phyloP scores from a whole-genome alignment of 495 filamentous ascomycete genomes.

The Aspergillus leporis region DNA sequence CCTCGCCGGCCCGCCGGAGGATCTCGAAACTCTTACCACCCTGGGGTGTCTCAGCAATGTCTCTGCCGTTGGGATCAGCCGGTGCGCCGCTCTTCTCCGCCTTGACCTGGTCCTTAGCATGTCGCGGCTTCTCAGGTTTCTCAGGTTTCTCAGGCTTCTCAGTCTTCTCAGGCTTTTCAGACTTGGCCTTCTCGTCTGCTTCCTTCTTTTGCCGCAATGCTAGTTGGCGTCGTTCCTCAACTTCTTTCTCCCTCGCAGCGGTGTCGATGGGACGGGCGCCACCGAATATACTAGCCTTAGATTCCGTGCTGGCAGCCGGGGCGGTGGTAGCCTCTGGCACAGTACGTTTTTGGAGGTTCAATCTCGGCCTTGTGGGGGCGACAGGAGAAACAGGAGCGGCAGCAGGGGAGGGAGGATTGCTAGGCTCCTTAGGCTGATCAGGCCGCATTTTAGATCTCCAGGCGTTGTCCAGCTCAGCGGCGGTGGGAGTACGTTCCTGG shows the following conservation, averaged over 20 bases:
- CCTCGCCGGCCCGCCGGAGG: slow-evolving; percentile 51
- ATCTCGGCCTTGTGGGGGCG: slow-evolving; percentile 64
- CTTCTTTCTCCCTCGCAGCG: slow-evolving; percentile 78
- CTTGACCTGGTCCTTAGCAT: slow-evolving; percentile 54
- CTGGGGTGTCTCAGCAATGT: slow-evolving; percentile 41
- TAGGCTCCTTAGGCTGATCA: slow-evolving; percentile 66
- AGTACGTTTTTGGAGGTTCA: slow-evolving; percentile 87
- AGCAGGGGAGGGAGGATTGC: slow-evolving; percentile 56
- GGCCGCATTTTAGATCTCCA: slow-evolving; percentile 85
- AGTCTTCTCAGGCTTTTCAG: slow-evolving; percentile 59
- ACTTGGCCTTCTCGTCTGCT: slow-evolving; percentile 79
- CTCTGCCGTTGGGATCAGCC: slow-evolving; percentile 48
- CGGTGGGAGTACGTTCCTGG: slow-evolving; percentile 75
- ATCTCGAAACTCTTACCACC: slow-evolving; percentile 54
- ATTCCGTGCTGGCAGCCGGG: slow-evolving; percentile 51
- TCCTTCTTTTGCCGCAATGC: slow-evolving; percentile 80
- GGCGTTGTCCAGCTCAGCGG: slow-evolving; percentile 82
- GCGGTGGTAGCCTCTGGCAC: slow-evolving; percentile 69
- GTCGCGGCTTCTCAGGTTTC: slow-evolving; percentile 50
- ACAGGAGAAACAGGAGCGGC: slow-evolving; percentile 47
- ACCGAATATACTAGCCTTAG: slow-evolving; percentile 90
- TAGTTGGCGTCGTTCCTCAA: slow-evolving; percentile 81
- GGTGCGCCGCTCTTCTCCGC: slow-evolving; percentile 47
- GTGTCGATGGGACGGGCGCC: slow-evolving; percentile 89
- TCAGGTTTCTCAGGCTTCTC: slow-evolving; percentile 58